phyloP scores from a whole-genome alignment of 345 rosid species.

The Cardamine resedifolia region DNA sequence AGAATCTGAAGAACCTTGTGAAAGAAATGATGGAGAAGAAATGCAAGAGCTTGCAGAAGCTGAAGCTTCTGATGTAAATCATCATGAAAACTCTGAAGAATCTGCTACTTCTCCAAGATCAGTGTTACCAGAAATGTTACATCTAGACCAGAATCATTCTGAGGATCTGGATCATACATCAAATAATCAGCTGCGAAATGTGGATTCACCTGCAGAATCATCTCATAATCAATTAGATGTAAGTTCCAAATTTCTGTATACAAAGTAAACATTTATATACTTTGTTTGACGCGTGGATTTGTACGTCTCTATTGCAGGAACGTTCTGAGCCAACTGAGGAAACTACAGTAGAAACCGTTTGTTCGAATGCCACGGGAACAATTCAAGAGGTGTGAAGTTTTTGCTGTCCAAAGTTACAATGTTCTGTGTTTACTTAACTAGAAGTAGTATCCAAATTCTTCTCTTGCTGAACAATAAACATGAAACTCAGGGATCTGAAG shows the following conservation, averaged over 20 bases:
- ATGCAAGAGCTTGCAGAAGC: constrained; percentile 28
- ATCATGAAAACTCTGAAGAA: constrained; percentile 34
- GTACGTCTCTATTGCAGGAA: background rate
- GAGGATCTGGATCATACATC: constrained; percentile 31
- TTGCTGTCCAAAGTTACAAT: constrained; percentile 2
- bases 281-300: background rate
- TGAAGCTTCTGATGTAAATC: constrained; percentile 34
- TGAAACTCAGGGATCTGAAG: constrained; percentile 26
- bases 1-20: constrained; percentile 33
- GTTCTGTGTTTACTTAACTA: constrained; percentile 5
- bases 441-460: background rate
- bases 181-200: constrained; percentile 22
- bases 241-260: background rate
- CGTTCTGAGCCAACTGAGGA: constrained; percentile 19
- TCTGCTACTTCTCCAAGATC: constrained; percentile 51
- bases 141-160: constrained; percentile 28
- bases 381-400: constrained; percentile 18
- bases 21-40: constrained; percentile 24
- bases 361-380: background rate
- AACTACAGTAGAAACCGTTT: background rate
- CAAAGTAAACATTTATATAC: background rate
- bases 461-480: constrained; percentile 33
- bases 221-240: constrained; percentile 31
- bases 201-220: constrained; percentile 14
- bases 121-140: constrained; percentile 40